These are phyloP conservation scores for Cynanchum wilfordii DNA, from an alignment of 257 asterid genomes.

Conservation along the genomic window DNA sequence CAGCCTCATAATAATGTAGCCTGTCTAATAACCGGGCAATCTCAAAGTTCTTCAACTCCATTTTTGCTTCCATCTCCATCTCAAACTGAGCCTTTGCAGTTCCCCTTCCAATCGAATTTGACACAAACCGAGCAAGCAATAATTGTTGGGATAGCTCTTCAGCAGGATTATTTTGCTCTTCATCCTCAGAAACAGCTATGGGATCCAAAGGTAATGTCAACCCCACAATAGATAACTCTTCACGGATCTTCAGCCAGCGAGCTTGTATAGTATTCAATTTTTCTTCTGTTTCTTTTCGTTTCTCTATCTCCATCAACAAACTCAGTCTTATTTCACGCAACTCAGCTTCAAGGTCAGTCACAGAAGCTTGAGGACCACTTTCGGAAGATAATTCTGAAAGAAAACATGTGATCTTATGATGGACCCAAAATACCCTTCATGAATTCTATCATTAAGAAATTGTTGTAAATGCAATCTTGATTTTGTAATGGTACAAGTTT, in stretches of 20 bases:
- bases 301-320: slow-evolving; percentile 78
- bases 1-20: slow-evolving; percentile 86
- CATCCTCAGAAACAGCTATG: slow-evolving; percentile 38
- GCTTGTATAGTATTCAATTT: slow-evolving; percentile 40
- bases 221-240: slow-evolving; percentile 59
- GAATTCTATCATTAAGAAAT: no score
- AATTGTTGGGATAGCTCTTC: slow-evolving; percentile 60
- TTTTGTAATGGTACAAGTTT: no score
- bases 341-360: slow-evolving; percentile 63
- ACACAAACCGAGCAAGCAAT: slow-evolving; percentile 55
- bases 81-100: slow-evolving; percentile 82
- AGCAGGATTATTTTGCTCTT: slow-evolving; percentile 44
- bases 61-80: slow-evolving; percentile 77
- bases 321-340: slow-evolving; percentile 59
- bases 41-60: slow-evolving; percentile 69
- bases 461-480: no score
- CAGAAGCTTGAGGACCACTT: slow-evolving; percentile 38
- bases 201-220: slow-evolving; percentile 59
- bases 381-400: slow-evolving; percentile 77
- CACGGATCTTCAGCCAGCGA: slow-evolving; percentile 61
- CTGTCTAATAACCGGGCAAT: slow-evolving; percentile 79
- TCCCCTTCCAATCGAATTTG: slow-evolving; percentile 84
- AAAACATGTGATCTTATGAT: slow-evolving; percentile 14
- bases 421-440: no score
- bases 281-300: slow-evolving; percentile 85